phyloP scores from a whole-genome alignment of 1,139 yeast species.

The Candida sp. region DNA sequence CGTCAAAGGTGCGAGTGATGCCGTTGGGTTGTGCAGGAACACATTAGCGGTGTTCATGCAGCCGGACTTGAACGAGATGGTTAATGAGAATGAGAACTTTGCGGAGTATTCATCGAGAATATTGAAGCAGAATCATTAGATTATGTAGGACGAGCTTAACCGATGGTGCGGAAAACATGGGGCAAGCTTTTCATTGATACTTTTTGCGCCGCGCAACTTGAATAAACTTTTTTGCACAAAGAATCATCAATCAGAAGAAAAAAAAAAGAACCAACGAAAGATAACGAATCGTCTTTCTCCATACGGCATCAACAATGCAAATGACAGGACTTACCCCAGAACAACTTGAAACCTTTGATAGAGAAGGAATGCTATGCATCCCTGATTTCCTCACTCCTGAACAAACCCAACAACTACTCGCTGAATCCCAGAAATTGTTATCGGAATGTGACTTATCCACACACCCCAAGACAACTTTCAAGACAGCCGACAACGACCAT shows the following conservation, averaged over 20 bases:
- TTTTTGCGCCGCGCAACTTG: neutral
- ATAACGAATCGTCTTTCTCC: neutral
- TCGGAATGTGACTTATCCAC: slow-evolving; percentile 50
- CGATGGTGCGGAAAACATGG: neutral
- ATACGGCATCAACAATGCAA: neutral
- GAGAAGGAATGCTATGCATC: slow-evolving; percentile 68
- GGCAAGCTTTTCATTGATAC: neutral
- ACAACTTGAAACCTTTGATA: slow-evolving; percentile 49
- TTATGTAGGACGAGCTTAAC: neutral
- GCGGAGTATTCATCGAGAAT: slow-evolving; percentile 52
- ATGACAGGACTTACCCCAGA: slow-evolving; percentile 26
- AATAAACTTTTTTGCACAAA: neutral
- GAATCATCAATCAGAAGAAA: neutral
- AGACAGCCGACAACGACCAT: slow-evolving; percentile 67
- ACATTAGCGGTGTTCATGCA: slow-evolving; percentile 71
- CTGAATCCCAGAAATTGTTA: slow-evolving; percentile 50
- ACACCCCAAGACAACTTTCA: slow-evolving; percentile 79
- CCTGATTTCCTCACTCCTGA: slow-evolving; percentile 53
- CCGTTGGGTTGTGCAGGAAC: slow-evolving; percentile 49
- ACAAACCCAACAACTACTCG: slow-evolving; percentile 43
- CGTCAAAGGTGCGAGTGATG: slow-evolving; percentile 45
- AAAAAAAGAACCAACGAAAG: neutral
- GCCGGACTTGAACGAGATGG: slow-evolving; percentile 56
- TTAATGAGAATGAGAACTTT: slow-evolving; percentile 49
- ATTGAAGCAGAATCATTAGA: slow-evolving; percentile 32